These are phyloP conservation scores for Myxozyma lipomycoides DNA, from an alignment of 805 yeast species.

Conservation along the genomic window DNA sequence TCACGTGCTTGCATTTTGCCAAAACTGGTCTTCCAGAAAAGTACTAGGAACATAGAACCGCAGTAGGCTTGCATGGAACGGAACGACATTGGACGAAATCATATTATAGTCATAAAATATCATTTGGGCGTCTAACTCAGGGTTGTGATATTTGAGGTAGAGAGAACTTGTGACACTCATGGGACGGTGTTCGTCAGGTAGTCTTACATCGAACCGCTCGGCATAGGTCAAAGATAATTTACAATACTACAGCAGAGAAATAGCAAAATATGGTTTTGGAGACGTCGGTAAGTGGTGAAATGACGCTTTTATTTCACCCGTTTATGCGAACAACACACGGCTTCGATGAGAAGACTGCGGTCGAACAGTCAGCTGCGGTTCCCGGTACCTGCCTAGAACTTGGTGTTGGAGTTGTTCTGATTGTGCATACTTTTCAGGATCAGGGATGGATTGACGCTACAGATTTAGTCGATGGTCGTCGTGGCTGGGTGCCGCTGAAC, in stretches of 20 bases:
- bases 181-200: no score
- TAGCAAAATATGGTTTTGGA: neutral
- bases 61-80: no score
- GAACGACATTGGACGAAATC: no score
- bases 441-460: slow-evolving; percentile 47
- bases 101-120: no score
- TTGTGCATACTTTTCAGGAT: slow-evolving; percentile 40
- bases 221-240: no score
- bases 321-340: slow-evolving; percentile 14
- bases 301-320: slow-evolving; percentile 10
- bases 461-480: slow-evolving; percentile 34
- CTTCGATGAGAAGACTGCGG: slow-evolving; percentile 4
- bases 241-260: neutral
- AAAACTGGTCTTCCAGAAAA: no score
- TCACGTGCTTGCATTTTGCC: no score
- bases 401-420: slow-evolving; percentile 39
- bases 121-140: no score
- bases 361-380: neutral
- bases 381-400: slow-evolving; percentile 5
- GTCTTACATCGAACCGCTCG: no score
- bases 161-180: no score
- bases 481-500: slow-evolving; percentile 46
- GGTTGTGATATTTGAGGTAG: no score
- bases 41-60: no score
- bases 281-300: neutral